These are phyloP conservation scores for Fusarium verticillioides DNA, from an alignment of 2,329 filamentous ascomycete genomes.

Conservation along the genomic window DNA sequence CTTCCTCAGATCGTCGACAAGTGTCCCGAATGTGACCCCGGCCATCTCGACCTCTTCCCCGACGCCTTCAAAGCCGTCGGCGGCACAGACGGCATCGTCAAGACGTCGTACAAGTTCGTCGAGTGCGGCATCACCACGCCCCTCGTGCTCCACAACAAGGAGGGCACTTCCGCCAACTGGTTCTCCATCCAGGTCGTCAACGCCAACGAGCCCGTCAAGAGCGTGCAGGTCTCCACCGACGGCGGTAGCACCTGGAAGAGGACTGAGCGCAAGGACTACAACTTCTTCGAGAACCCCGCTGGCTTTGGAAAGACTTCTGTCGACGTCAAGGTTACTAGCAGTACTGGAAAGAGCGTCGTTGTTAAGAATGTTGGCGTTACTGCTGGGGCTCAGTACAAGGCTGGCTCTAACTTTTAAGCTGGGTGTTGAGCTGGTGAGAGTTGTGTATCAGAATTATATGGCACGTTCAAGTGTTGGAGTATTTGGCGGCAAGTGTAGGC, in stretches of 20 bases:
- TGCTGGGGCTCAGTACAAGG: slow-evolving; percentile 46
- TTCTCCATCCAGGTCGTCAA: slow-evolving; percentile 69
- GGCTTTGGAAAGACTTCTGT: slow-evolving; percentile 67
- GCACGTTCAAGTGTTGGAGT: background rate
- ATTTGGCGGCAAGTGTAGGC: background rate
- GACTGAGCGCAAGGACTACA: slow-evolving; percentile 65
- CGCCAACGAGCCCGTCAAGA: slow-evolving; percentile 64
- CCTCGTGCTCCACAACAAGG: slow-evolving; percentile 57
- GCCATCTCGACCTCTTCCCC: slow-evolving; percentile 59
- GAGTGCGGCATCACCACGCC: slow-evolving; percentile 56
- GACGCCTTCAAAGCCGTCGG: slow-evolving; percentile 54
- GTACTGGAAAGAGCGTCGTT: slow-evolving; percentile 60
- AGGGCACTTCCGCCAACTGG: slow-evolving; percentile 56
- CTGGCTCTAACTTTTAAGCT: slow-evolving; percentile 48
- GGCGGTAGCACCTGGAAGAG: slow-evolving; percentile 67
- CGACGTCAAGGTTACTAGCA: slow-evolving; percentile 65
- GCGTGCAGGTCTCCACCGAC: slow-evolving; percentile 70
- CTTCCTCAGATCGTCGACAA: slow-evolving; percentile 55
- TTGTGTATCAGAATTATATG: background rate
- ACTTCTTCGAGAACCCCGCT: slow-evolving; percentile 70
- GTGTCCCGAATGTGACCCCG: slow-evolving; percentile 54
- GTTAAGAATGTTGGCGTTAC: slow-evolving; percentile 62
- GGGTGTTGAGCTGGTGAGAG: too few relatives aligned
- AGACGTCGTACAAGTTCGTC: slow-evolving; percentile 51
- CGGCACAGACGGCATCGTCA: slow-evolving; percentile 51